phyloP scores from a whole-genome alignment of 2,329 filamentous ascomycete genomes.

The Colletotrichum sp. region DNA sequence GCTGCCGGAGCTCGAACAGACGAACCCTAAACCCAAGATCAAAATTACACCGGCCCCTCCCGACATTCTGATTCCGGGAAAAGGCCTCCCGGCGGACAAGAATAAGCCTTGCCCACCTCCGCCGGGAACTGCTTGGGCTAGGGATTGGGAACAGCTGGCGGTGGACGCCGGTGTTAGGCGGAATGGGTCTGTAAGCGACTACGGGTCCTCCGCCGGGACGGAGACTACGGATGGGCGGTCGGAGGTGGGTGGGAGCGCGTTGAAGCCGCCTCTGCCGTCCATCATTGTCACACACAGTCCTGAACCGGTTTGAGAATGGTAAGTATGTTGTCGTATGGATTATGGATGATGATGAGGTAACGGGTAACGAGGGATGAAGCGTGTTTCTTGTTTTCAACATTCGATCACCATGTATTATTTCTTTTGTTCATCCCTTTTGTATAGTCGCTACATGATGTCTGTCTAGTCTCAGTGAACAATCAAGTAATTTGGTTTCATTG shows the following conservation, averaged over 20 bases:
- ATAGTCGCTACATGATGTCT: background rate
- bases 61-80: conserved; percentile 17
- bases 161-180: conserved; percentile 17
- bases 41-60: conserved; percentile 8
- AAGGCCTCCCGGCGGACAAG: background rate
- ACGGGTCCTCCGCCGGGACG: background rate
- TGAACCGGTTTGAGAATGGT: background rate
- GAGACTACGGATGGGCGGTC: background rate
- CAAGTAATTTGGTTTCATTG: background rate
- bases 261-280: conserved; percentile 15
- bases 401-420: background rate
- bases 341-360: background rate
- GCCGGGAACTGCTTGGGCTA: conserved; percentile 22
- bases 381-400: background rate
- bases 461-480: background rate
- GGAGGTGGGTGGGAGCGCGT: background rate
- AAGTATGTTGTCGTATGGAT: background rate
- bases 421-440: background rate
- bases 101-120: conserved; percentile 16
- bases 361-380: background rate
- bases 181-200: conserved; percentile 17
- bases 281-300: conserved; percentile 20
- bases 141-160: conserved; percentile 21
- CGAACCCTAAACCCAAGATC: background rate
- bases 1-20: conserved; percentile 9